Base-by-base conservation (phyloP, 306 rosid genomes). In the Senna tora region DNA sequence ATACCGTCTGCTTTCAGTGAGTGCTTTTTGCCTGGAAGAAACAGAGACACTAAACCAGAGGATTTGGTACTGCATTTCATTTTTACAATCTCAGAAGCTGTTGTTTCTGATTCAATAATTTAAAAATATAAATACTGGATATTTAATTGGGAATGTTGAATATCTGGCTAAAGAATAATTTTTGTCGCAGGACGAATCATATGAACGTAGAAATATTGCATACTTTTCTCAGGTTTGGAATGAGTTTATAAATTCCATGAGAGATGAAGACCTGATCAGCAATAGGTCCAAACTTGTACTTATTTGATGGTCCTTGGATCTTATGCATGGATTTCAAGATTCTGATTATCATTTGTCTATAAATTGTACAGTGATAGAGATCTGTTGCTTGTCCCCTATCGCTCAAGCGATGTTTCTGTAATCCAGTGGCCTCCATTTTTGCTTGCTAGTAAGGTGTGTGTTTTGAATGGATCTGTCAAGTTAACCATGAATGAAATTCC, bases 351-450 rank as follows among this genome's bases (percentile, higher is more conserved):
- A 67, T 49, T 71, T 79, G 32, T 63, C 28, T 71, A 65, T 30
- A 32, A 56, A 77, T 70, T 62, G 61, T 74, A 46, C 91, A 94
- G 98, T 56, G 98, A 94, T 75, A 86, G 87, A 82, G 92, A 94
- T 87, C 76, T 94, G 80, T 87, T 94, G 81, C 90, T 85, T 72
- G 96, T 94, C 49, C 98, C 98, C 22, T 85, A 82, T 80, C 77
- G 60, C 73, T 85, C 97, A 63, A 67, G 17, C 60, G 80, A 79
- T 30, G 80, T 84, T 74, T 75, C 93, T 69, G 95, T 91, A 71
- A 81, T 94, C 68, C 98, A 91, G 86, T 94, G 98, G 98, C 98
- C 98, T 72, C 98, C 98, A 41, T 94, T 94, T 84, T 79, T 94
- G 86, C 98, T 94, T 80, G 98, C 98, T 78, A 91, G 98, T 69